These are phyloP conservation scores for Pyrenophora teres DNA, from an alignment of 2,329 filamentous ascomycete genomes.

Conservation along the genomic window DNA sequence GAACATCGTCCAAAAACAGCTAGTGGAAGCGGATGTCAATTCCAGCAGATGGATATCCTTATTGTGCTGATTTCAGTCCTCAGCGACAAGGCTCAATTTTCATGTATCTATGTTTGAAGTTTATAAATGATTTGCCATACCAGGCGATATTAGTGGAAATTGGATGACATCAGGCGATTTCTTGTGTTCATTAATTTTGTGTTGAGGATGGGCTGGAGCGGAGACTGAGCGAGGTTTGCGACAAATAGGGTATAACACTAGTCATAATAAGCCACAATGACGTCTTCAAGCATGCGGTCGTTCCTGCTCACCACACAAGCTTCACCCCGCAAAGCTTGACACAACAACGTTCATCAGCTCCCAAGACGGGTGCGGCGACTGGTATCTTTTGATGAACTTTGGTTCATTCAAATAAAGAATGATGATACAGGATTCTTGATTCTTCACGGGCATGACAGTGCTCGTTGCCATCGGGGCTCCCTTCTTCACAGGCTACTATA, in stretches of 20 bases:
- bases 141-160: too few relatives aligned
- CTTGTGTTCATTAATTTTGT: background rate
- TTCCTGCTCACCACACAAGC: background rate
- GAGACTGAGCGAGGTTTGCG: background rate
- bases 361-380: background rate
- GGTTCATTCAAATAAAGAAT: background rate
- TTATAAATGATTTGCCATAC: too few relatives aligned
- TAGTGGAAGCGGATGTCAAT: too few relatives aligned
- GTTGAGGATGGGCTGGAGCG: background rate
- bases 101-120: too few relatives aligned
- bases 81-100: too few relatives aligned
- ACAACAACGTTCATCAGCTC: background rate
- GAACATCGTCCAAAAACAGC: too few relatives aligned
- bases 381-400: background rate
- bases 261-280: conserved; percentile 1
- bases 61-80: too few relatives aligned
- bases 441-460: too few relatives aligned
- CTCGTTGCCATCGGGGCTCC: too few relatives aligned
- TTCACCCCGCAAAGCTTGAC: conserved; percentile 7
- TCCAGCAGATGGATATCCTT: too few relatives aligned
- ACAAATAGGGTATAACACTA: background rate
- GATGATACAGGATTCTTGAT: too few relatives aligned
- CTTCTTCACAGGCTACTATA: too few relatives aligned
- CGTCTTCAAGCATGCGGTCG: background rate
- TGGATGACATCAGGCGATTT: background rate